Evolutionary conservation across 148 eudicot genomes (phyloP), one percentile per base, ranked within the genome.

Genomic region (Agrostemma githago): DNA sequence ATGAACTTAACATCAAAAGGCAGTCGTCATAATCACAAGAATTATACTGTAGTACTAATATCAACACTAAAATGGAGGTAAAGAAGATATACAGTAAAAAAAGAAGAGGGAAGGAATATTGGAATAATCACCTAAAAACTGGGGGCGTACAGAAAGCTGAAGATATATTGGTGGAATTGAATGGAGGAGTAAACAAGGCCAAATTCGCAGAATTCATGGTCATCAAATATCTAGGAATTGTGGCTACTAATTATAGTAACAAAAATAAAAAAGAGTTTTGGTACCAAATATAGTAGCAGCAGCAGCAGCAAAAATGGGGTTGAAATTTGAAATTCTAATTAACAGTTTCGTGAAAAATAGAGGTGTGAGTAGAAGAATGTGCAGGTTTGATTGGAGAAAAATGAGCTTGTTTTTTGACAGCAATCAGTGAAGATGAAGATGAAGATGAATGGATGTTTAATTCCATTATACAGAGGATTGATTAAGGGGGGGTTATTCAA

Each of bases 391-490:
- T 15, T 4, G 17, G 16, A 73, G 58, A 26, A 26, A 6, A 43
- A 59, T 72, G 71, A 46, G 65, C 53, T 38, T 62, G 12, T 39
- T 42, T n/a, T 37, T 60, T 61, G 58, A 15, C 20, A 38, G 60
- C 14, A 42, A 54, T n/a, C 44, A 51, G 3, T 3, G 46, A 67
- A 5, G 67, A 46, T 46, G 69, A 38, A 3, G 75, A 64, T 41
- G 66, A 66, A 14, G 43, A 39, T 14, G 58, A 64, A 11, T 11
- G 65, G 41, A 61, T 46, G 44, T 51, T 62, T 14, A 79, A 68
- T 79, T 79, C 81, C 81, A 79, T 79, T 62, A 79, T 79, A 68
- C 62, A 66, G 56, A 64, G 8, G 34, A 15, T 41, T 16, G 70
- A 34, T 40, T 65, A 5, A 48, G 15, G 8, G 42, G 15, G 8